A percentile compares a stretch with the other conserved stretches of the same genome.
Evolutionary conservation across 495 filamentous ascomycete genomes (phyloP).

Genomic region (Hamigera avellanea): DNA sequence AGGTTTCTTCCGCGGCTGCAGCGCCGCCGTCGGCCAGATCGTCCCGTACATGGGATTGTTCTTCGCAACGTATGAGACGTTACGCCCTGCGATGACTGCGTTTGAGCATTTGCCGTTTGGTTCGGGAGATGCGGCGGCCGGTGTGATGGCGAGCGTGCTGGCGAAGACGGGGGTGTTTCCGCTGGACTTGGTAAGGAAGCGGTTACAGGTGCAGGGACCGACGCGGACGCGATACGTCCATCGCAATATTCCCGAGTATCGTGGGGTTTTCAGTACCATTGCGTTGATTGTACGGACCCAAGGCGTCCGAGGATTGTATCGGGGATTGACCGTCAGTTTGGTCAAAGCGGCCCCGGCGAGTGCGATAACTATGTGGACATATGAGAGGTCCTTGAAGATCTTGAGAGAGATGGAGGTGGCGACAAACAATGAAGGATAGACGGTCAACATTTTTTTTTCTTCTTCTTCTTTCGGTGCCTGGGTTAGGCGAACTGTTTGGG

Average conservation of each 20-base stretch:
- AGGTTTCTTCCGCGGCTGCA: slow-evolving; percentile 81
- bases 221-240: slow-evolving; percentile 68
- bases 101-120: slow-evolving; percentile 55
- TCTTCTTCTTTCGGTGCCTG: not conserved
- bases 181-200: slow-evolving; percentile 84
- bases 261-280: slow-evolving; percentile 53
- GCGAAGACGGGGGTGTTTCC: slow-evolving; percentile 90
- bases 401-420: slow-evolving; percentile 37
- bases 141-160: slow-evolving; percentile 61
- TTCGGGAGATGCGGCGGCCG: slow-evolving; percentile 69
- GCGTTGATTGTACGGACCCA: slow-evolving; percentile 56
- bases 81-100: slow-evolving; percentile 38
- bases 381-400: slow-evolving; percentile 59
- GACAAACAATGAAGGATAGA: not conserved
- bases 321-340: slow-evolving; percentile 78
- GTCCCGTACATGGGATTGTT: slow-evolving; percentile 95
- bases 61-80: slow-evolving; percentile 75
- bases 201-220: slow-evolving; percentile 91
- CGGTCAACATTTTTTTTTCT: not conserved
- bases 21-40: slow-evolving; percentile 71
- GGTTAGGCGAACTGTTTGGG: too few species aligned
- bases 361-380: slow-evolving; percentile 98
- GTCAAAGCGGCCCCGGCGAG: slow-evolving; percentile 91
- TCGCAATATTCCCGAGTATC: slow-evolving; percentile 78
- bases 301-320: slow-evolving; percentile 71